Conservation (phyloP, 306 rosid species). For the Begonia loranthoides region DNA sequence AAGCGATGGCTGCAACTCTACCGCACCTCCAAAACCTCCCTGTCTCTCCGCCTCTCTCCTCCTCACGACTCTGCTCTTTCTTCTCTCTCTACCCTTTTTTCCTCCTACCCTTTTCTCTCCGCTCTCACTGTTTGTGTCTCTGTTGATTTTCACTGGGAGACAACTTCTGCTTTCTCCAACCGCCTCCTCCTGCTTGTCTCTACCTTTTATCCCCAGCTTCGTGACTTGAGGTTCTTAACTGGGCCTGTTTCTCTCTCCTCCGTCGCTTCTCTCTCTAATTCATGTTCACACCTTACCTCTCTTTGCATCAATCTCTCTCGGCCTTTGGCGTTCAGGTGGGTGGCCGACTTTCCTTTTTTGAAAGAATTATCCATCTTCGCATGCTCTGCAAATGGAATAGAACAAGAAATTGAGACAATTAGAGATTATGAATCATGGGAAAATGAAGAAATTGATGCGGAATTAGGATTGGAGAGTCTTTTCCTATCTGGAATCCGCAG, state of each 20-base stretch:
- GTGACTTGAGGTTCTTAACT: conserved; percentile 27
- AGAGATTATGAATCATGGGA: conserved; percentile 13
- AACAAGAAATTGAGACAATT: conserved; percentile 6
- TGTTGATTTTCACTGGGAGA: conserved; percentile 11
- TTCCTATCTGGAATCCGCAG: conserved; percentile 43
- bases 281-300: conserved; percentile 35
- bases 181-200: conserved; percentile 26
- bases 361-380: conserved; percentile 31
- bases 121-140: conserved; percentile 39
- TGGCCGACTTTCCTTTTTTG: conserved; percentile 31
- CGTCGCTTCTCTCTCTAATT: conserved; percentile 43
- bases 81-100: conserved; percentile 37
- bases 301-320: conserved; percentile 43
- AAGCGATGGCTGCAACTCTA: conserved; percentile 77
- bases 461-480: conserved; percentile 40
- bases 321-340: conserved; percentile 52
- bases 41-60: conserved; percentile 41
- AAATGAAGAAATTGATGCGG: conserved; percentile 17
- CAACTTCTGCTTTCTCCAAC: conserved; percentile 11
- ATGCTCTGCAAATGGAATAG: conserved; percentile 13
- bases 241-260: conserved; percentile 49
- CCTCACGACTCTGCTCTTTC: conserved; percentile 17
- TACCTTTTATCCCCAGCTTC: conserved; percentile 28
- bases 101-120: conserved; percentile 46
- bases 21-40: conserved; percentile 51